These are phyloP conservation scores for Solanum tarijense DNA, from an alignment of 257 asterid species.

Conservation along the genomic window DNA sequence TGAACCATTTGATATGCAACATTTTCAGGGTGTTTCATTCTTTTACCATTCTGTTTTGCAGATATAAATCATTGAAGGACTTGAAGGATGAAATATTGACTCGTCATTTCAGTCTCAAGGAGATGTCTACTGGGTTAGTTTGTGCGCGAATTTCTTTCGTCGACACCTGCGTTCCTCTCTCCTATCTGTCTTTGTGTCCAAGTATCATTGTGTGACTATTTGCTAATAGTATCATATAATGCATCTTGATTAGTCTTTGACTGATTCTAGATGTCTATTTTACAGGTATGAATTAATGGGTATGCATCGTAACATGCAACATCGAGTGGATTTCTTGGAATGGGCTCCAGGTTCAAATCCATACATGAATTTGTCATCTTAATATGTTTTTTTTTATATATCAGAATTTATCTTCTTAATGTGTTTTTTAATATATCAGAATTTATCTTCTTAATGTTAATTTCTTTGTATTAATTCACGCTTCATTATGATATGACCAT, in stretches of 20 bases:
- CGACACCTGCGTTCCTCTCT: not conserved
- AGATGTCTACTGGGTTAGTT: constrained; percentile 82
- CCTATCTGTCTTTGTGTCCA: not conserved
- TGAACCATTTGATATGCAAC: not conserved
- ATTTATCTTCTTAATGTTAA: not conserved
- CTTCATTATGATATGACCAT: not conserved
- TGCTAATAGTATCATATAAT: not conserved
- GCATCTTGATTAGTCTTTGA: not conserved
- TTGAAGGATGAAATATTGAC: constrained; percentile 55
- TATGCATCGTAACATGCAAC: constrained; percentile 83
- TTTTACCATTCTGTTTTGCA: constrained; percentile 7
- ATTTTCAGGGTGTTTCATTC: not conserved
- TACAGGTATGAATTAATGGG: constrained; percentile 76
- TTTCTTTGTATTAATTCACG: not conserved
- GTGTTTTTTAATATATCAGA: not conserved
- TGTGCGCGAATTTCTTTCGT: not conserved
- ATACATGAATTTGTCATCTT: not conserved
- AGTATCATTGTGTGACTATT: not conserved
- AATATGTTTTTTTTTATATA: not conserved
- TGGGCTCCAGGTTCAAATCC: constrained; percentile 93
- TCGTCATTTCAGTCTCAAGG: constrained; percentile 45
- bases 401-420: not conserved
- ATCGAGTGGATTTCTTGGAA: constrained; percentile 90
- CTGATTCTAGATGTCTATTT: not conserved
- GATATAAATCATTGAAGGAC: constrained; percentile 82